Percentiles rank a stretch among this genome's conserved stretches.
Conservation (phyloP, 2,329 filamentous ascomycete species). For the Fusarium falciforme region DNA sequence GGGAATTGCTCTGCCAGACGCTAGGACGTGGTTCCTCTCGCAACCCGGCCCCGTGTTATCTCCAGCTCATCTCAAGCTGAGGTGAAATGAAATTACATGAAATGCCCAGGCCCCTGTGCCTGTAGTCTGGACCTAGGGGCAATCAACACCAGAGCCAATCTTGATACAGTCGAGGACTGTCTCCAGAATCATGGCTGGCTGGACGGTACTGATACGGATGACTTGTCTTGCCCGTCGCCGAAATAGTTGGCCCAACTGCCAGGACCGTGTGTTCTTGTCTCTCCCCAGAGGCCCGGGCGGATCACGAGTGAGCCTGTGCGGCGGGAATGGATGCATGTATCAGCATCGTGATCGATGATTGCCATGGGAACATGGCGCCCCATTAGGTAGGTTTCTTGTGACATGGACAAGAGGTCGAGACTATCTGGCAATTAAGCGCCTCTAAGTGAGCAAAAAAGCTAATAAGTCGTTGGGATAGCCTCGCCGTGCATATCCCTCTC, state of each 20-base stretch:
- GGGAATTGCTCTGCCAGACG: constrained; percentile 16
- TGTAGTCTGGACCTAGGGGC: constrained; percentile 29
- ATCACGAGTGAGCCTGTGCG: constrained; percentile 29
- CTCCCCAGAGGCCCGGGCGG: constrained; percentile 17
- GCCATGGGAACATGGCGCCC: constrained; percentile 13
- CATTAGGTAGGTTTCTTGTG: background rate
- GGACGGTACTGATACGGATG: background rate
- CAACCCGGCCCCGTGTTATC: constrained; percentile 15
- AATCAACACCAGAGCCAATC: background rate
- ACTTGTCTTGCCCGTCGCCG: background rate
- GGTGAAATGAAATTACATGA: constrained; percentile 28
- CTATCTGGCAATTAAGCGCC: background rate
- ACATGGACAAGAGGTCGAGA: background rate
- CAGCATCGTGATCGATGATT: constrained; percentile 13
- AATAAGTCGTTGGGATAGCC: background rate
- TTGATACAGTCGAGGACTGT: constrained; percentile 15
- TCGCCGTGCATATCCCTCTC: background rate
- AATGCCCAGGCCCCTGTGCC: constrained; percentile 7
- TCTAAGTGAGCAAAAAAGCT: background rate
- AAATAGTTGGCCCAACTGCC: background rate
- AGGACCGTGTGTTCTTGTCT: constrained; percentile 8
- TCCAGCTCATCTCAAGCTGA: constrained; percentile 27
- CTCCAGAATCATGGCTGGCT: constrained; percentile 18
- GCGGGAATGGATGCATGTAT: constrained; percentile 6
- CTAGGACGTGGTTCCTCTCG: constrained; percentile 14